Evolutionary conservation across 2,329 filamentous ascomycete species (phyloP).

Genomic region (Aureobasidium melanogenum): DNA sequence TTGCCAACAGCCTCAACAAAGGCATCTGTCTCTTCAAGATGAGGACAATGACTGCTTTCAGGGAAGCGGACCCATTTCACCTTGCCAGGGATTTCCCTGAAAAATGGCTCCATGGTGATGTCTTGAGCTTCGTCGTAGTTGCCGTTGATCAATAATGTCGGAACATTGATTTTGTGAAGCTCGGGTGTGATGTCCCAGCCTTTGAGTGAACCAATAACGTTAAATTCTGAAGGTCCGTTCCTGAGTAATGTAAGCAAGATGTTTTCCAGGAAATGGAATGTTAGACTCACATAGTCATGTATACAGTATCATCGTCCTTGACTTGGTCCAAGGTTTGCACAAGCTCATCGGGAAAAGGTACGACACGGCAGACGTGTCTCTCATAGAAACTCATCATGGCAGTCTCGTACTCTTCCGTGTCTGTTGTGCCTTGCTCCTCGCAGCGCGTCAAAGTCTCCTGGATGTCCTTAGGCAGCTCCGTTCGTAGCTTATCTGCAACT

Average conservation of each 20-base stretch:
- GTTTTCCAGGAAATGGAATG: not conserved
- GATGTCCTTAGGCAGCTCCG: conserved; percentile 21
- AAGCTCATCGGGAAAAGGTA: conserved; percentile 24
- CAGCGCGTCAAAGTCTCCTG: conserved; percentile 22
- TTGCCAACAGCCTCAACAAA: conserved; percentile 27
- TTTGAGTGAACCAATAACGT: conserved; percentile 32
- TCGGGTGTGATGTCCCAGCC: conserved; percentile 29
- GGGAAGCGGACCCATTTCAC: conserved; percentile 34
- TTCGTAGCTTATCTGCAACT: conserved; percentile 20
- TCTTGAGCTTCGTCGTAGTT: conserved; percentile 33
- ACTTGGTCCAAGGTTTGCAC: conserved; percentile 20
- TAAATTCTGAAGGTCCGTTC: conserved; percentile 32
- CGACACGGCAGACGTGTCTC: conserved; percentile 22
- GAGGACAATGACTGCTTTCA: conserved; percentile 26
- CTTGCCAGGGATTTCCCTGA: conserved; percentile 26
- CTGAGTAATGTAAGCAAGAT: conserved; percentile 20
- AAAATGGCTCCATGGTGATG: conserved; percentile 28
- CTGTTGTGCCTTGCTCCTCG: conserved; percentile 23
- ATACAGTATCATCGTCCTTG: conserved; percentile 27
- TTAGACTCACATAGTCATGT: conserved; percentile 26
- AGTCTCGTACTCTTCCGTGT: conserved; percentile 25
- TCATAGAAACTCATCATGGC: conserved; percentile 25
- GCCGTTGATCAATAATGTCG: conserved; percentile 36
- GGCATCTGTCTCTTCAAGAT: conserved; percentile 31
- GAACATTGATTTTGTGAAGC: conserved; percentile 30